These are phyloP conservation scores for Populus simonii DNA, from an alignment of 345 rosid genomes.

Conservation along the genomic window DNA sequence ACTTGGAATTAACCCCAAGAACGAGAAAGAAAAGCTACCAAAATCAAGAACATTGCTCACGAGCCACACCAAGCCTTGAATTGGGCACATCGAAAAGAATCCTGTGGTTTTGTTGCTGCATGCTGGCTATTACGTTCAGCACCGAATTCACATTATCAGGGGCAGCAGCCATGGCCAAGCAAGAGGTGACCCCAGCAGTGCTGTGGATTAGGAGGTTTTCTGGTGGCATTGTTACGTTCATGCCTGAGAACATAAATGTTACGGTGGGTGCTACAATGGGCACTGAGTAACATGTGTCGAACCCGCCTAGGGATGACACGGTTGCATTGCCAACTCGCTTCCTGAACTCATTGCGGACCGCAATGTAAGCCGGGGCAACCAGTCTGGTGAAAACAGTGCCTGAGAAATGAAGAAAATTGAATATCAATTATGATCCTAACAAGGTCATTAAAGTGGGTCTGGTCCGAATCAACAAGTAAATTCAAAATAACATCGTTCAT, in stretches of 20 bases:
- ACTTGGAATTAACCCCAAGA: neutral
- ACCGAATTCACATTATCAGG: conserved; percentile 81
- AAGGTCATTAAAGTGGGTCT: no score
- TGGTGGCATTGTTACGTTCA: conserved; percentile 77
- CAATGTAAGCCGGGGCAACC: conserved; percentile 65
- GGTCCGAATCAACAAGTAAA: no score
- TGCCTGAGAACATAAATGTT: conserved; percentile 78
- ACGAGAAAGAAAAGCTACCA: neutral
- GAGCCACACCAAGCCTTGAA: conserved; percentile 80
- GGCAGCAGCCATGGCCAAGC: conserved; percentile 89
- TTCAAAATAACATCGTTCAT: no score
- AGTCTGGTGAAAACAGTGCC: conserved; percentile 83
- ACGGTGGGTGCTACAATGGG: conserved; percentile 66
- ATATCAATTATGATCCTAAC: neutral
- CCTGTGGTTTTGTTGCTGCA: conserved; percentile 98
- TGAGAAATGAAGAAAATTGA: conserved; percentile 2
- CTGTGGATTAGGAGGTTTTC: conserved; percentile 85
- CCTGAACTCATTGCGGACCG: conserved; percentile 71
- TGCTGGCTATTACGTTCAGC: conserved; percentile 83
- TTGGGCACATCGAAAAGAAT: conserved; percentile 72
- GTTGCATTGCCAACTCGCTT: conserved; percentile 46
- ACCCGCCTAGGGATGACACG: conserved; percentile 76
- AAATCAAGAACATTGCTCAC: conserved; percentile 64
- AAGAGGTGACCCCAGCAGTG: conserved; percentile 68
- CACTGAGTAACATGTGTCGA: conserved; percentile 89